These are phyloP conservation scores for Schwanniomyces sp. DNA, from an alignment of 805 yeast species.

Conservation along the genomic window DNA sequence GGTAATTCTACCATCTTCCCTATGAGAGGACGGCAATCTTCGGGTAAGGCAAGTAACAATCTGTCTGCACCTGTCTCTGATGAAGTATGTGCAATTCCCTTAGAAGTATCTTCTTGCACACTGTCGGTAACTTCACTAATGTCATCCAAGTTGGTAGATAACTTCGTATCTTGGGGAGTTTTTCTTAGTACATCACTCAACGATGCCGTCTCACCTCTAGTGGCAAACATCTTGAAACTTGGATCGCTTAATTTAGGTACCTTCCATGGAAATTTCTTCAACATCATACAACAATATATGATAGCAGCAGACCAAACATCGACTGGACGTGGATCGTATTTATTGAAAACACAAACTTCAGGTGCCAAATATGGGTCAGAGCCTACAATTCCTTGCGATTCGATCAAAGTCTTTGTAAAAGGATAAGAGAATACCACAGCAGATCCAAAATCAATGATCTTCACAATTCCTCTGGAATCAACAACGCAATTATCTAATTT, in stretches of 20 bases:
- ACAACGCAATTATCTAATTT: slow-evolving; percentile 83
- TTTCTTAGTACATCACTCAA: slow-evolving; percentile 51
- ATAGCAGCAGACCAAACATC: slow-evolving; percentile 87
- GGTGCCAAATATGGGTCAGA: slow-evolving; percentile 88
- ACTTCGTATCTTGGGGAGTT: slow-evolving; percentile 25
- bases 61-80: slow-evolving; percentile 71
- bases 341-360: slow-evolving; percentile 59
- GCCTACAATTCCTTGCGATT: slow-evolving; percentile 78
- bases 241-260: slow-evolving; percentile 71
- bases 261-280: slow-evolving; percentile 86
- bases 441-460: slow-evolving; percentile 80
- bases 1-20: slow-evolving; percentile 80
- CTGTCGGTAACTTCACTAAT: slow-evolving; percentile 15
- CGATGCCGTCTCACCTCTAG: slow-evolving; percentile 54
- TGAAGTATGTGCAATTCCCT: slow-evolving; percentile 57
- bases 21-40: slow-evolving; percentile 64
- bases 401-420: slow-evolving; percentile 55
- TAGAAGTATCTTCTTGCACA: slow-evolving; percentile 10
- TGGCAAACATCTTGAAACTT: slow-evolving; percentile 63
- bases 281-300: slow-evolving; percentile 83
- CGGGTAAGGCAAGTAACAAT: slow-evolving; percentile 67
- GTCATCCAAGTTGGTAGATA: slow-evolving; percentile 12
- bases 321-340: slow-evolving; percentile 74
- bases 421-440: slow-evolving; percentile 84
- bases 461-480: slow-evolving; percentile 69